A percentile compares a stretch with the other conserved stretches of the same genome.
These are phyloP conservation scores for Fonsecaea monophora DNA, from an alignment of 2,329 filamentous ascomycete species.

Conservation along the genomic window DNA sequence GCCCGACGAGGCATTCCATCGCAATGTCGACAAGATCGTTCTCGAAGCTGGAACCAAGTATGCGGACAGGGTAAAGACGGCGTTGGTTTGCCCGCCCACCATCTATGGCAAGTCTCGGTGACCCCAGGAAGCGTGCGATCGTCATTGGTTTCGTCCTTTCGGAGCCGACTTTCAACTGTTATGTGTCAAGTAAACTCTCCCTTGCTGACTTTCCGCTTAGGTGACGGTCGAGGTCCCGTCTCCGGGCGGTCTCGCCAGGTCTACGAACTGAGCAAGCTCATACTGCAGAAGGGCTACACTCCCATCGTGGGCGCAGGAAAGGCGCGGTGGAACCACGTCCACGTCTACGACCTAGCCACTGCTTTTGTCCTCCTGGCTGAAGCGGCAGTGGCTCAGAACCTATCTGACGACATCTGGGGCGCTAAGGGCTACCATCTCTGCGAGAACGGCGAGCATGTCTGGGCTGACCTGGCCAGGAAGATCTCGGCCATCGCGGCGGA, in stretches of 20 bases:
- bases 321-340: constrained; percentile 66
- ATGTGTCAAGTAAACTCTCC: background rate
- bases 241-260: constrained; percentile 64
- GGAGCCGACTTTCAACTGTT: background rate
- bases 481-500: constrained; percentile 64
- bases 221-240: constrained; percentile 62
- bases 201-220: constrained; percentile 40
- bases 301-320: constrained; percentile 64
- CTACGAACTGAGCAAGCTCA: constrained; percentile 59
- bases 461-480: constrained; percentile 65
- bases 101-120: constrained; percentile 60
- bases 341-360: constrained; percentile 64
- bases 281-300: constrained; percentile 58
- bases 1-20: constrained; percentile 61
- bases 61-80: constrained; percentile 60
- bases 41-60: constrained; percentile 55
- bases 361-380: constrained; percentile 63
- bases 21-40: constrained; percentile 73
- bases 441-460: constrained; percentile 67
- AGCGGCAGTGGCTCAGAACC: constrained; percentile 55
- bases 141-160: background rate
- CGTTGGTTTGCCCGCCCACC: constrained; percentile 68
- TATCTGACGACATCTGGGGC: constrained; percentile 46
- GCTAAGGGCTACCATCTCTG: constrained; percentile 68
- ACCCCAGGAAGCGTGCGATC: background rate